phyloP scores from a whole-genome alignment of 1,284 basidiomycete species.

The Paramarasmius palmivorus region DNA sequence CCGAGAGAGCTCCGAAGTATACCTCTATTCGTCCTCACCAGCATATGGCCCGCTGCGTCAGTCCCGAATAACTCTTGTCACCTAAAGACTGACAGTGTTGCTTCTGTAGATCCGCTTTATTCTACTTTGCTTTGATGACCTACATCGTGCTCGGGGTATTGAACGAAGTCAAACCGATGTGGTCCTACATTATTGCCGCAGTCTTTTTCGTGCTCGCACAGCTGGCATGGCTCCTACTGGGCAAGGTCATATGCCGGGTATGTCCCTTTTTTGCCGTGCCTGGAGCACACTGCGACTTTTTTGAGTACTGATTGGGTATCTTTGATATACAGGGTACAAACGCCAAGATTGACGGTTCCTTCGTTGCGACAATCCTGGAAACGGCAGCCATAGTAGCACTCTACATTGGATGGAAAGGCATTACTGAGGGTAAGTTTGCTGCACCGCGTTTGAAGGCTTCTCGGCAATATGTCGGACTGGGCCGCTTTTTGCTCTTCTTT shows the following conservation, averaged over 20 bases:
- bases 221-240: slow-evolving; percentile 77
- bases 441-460: neutral
- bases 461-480: neutral
- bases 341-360: slow-evolving; percentile 75
- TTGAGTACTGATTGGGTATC: neutral
- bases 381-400: slow-evolving; percentile 69
- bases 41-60: slow-evolving; percentile 82
- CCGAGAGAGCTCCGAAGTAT: slow-evolving; percentile 58
- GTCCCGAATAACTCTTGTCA: slow-evolving; percentile 26
- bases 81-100: slow-evolving; percentile 3
- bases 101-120: slow-evolving; percentile 53
- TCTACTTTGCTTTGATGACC: slow-evolving; percentile 72
- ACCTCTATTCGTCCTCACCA: slow-evolving; percentile 76
- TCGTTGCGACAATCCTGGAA: slow-evolving; percentile 77
- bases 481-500: neutral
- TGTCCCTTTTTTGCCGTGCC: slow-evolving; percentile 14
- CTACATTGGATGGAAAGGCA: slow-evolving; percentile 80
- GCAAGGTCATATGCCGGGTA: slow-evolving; percentile 75
- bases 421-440: slow-evolving; percentile 74
- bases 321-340: slow-evolving; percentile 48
- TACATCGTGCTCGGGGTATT: slow-evolving; percentile 74
- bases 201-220: slow-evolving; percentile 74
- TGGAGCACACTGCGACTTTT: slow-evolving; percentile 9
- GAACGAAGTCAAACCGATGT: slow-evolving; percentile 71
- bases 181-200: slow-evolving; percentile 66